Conservation (phyloP, 2,329 filamentous ascomycete genomes). For the Fusarium tricinctum region DNA sequence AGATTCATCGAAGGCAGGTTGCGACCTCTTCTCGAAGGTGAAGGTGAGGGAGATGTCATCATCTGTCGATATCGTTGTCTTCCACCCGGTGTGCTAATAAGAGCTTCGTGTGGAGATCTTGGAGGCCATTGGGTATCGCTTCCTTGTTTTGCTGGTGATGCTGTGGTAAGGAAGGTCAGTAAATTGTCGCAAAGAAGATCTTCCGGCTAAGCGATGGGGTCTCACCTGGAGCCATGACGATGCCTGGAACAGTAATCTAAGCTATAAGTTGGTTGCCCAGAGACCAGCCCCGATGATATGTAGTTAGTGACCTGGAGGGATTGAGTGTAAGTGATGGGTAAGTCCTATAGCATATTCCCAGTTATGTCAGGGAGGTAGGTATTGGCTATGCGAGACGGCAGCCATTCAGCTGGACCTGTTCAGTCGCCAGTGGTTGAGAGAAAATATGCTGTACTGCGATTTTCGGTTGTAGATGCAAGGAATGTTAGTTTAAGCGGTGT, state of each 20-base stretch:
- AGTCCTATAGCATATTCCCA: constrained; percentile 42
- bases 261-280: constrained; percentile 29
- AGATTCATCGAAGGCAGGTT: constrained; percentile 52
- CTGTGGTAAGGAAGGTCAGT: constrained; percentile 37
- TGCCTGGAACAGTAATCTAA: constrained; percentile 30
- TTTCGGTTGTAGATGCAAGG: constrained; percentile 40
- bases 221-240: constrained; percentile 50
- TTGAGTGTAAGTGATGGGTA: constrained; percentile 15
- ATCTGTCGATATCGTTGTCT: constrained; percentile 80
- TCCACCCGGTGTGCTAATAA: constrained; percentile 80
- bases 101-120: constrained; percentile 74
- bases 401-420: constrained; percentile 40
- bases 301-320: constrained; percentile 34
- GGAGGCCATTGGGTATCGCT: constrained; percentile 74
- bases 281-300: constrained; percentile 36
- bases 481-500: constrained; percentile 28
- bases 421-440: constrained; percentile 9
- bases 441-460: constrained; percentile 29
- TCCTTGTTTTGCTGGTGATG: constrained; percentile 56
- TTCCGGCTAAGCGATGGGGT: constrained; percentile 2
- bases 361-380: constrained; percentile 33
- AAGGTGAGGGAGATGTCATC: constrained; percentile 76
- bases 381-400: constrained; percentile 27
- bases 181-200: constrained; percentile 7
- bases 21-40: constrained; percentile 61